phyloP scores from a whole-genome alignment of 331 rosid species.

The Malus hybrid region DNA sequence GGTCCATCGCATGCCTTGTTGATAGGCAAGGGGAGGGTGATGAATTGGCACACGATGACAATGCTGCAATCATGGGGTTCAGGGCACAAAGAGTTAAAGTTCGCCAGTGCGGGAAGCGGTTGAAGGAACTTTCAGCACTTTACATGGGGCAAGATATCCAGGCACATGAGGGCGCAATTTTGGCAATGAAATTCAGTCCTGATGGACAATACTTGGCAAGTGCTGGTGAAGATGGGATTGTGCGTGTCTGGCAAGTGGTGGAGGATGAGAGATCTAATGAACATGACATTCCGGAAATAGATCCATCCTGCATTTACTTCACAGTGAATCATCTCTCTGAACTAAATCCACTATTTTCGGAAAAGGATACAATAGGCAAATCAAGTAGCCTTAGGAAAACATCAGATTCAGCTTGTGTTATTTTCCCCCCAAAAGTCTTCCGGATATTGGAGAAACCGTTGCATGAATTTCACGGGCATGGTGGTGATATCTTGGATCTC shows the following conservation, averaged over 20 bases:
- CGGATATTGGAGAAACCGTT: conserved; percentile 76
- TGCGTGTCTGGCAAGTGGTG: conserved; percentile 86
- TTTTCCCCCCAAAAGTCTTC: conserved; percentile 78
- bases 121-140: conserved; percentile 84
- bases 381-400: conserved; percentile 50
- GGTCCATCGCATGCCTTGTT: conserved; percentile 59
- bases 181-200: conserved; percentile 92
- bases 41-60: conserved; percentile 5
- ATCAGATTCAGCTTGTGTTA: conserved; percentile 78
- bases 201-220: conserved; percentile 90
- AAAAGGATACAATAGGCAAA: conserved; percentile 56
- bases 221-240: conserved; percentile 85
- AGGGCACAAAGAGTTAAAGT: conserved; percentile 75
- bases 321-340: conserved; percentile 69
- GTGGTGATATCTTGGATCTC: conserved; percentile 70
- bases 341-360: conserved; percentile 63
- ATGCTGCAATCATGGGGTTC: conserved; percentile 18
- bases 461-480: conserved; percentile 82
- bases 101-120: conserved; percentile 50
- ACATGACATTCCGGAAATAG: conserved; percentile 68
- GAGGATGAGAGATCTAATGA: conserved; percentile 78
- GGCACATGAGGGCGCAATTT: conserved; percentile 85
- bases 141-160: conserved; percentile 83
- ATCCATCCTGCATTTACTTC: conserved; percentile 85
- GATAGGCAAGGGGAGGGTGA: conserved; percentile 35